Base-by-base conservation (phyloP, 2,329 filamentous ascomycete species). In the Cercospora sp. region DNA sequence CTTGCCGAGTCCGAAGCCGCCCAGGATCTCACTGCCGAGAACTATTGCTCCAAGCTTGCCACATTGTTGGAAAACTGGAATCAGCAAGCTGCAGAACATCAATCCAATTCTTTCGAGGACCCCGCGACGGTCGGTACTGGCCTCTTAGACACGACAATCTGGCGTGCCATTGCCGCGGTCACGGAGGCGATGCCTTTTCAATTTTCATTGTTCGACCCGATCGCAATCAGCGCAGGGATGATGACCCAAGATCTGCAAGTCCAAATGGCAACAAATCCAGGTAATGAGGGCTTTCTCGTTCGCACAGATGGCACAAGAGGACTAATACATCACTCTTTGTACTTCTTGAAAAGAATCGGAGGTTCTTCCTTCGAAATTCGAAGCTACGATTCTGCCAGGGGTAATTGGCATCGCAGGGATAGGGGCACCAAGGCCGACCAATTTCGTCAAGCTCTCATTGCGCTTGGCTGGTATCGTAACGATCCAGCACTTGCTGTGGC, bases 121-220 rank as follows among this genome's bases (percentile, higher is more conserved):
- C 31, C 59, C 18, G 30, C 36, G 10, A 20, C 26, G 3, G 23
- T 26, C 10, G 6, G 13, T 5, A 1, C 12, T 1, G 16, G 33
- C 23, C 16, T 61, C 5, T 2, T 5, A 5, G 13, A 12, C 13
- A 20, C 12, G 18, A 63, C 30, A 12, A 36, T 63, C 28, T 53
- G 42, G 30, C 26, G 61, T 12, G 61, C 61, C 30, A 63, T 63
- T 18, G 61, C 61, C 13, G 48, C n/a, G 10, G 61, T 63, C 30
- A 63, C 61, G 12, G 31, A 45, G 31, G 61, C 61, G 8, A 42
- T 63, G 20, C 26, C 18, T 42, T 16, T 18, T 18, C 60, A 55
- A 31, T 53, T 63, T 42, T 30, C 60, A 10, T 42, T 63, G 3
- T 26, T 63, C 28, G 60, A 63, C 42, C 59, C 59, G 13, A 26